Conservation (phyloP, 129 eudicot genomes). For the Centrapalus pauciflorus region DNA sequence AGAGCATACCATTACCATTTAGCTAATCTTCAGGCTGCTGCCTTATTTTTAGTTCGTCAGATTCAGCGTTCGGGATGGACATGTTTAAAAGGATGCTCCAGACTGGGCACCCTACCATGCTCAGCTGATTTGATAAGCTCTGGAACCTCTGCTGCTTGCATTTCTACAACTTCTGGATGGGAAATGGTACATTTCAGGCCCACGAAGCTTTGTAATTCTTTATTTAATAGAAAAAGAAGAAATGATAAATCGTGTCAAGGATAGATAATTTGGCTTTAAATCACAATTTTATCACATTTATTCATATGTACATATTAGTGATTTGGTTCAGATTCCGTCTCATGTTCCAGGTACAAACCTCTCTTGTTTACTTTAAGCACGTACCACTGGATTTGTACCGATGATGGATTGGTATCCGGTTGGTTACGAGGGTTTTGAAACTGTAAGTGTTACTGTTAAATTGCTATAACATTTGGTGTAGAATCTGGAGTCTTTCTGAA, state of each 20-base stretch:
- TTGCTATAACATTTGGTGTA: too few relatives aligned
- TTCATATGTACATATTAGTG: constrained; percentile 18
- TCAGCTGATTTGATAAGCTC: constrained; percentile 52
- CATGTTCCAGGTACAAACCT: background rate
- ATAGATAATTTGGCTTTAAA: background rate
- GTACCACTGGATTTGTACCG: background rate
- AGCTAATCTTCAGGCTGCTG: constrained; percentile 30
- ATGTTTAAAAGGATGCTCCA: constrained; percentile 99
- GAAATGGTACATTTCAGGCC: background rate
- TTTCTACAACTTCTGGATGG: constrained; percentile 2
- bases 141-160: constrained; percentile 4
- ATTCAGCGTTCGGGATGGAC: constrained; percentile 99
- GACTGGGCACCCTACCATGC: constrained; percentile 98
- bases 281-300: background rate
- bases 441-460: too few relatives aligned
- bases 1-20: too few relatives aligned
- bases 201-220: background rate
- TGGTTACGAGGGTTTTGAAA: too few relatives aligned
- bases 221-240: too few relatives aligned
- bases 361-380: background rate
- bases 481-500: too few relatives aligned
- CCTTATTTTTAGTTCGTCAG: constrained; percentile 81
- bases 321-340: too few relatives aligned
- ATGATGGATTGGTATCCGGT: too few relatives aligned
- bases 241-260: background rate